These are phyloP conservation scores for Pelagophyceae sp. DNA, from an alignment of 352 stramenopile genomes.

Conservation along the genomic window DNA sequence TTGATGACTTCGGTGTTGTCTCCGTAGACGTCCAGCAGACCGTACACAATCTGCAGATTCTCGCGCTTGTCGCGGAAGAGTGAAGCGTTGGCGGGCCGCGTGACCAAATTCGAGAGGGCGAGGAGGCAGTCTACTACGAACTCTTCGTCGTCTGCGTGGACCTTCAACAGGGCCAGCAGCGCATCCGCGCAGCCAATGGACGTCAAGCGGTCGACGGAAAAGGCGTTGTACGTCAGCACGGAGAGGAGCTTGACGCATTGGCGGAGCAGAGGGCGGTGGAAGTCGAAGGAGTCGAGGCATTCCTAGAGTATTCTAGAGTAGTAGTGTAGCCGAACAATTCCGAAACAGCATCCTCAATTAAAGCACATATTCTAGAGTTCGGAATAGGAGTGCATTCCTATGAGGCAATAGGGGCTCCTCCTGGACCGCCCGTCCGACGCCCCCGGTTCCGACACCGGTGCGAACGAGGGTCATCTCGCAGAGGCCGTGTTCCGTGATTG, in stretches of 20 bases:
- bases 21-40: slow-evolving; percentile 32
- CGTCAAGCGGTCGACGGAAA: slow-evolving; percentile 27
- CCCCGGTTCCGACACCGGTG: too few species aligned
- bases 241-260: slow-evolving; percentile 31
- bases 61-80: slow-evolving; percentile 28
- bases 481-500: slow-evolving; percentile 29
- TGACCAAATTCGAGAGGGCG: slow-evolving; percentile 33
- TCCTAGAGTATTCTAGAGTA: too few species aligned
- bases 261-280: slow-evolving; percentile 30
- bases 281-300: slow-evolving; percentile 31
- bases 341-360: too few species aligned
- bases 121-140: slow-evolving; percentile 28
- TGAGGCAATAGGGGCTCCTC: too few species aligned
- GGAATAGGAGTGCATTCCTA: too few species aligned
- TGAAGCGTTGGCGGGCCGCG: slow-evolving; percentile 16
- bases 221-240: slow-evolving; percentile 34
- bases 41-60: slow-evolving; percentile 25
- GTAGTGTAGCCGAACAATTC: too few species aligned
- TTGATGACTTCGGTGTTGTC: slow-evolving; percentile 27
- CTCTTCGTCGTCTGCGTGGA: slow-evolving; percentile 32
- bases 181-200: slow-evolving; percentile 24
- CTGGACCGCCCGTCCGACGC: too few species aligned
- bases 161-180: slow-evolving; percentile 31
- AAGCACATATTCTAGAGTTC: too few species aligned
- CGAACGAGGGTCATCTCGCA: slow-evolving; percentile 32